Conservation (phyloP, 257 asterid species). For the Nicotiana obtusifolia region DNA sequence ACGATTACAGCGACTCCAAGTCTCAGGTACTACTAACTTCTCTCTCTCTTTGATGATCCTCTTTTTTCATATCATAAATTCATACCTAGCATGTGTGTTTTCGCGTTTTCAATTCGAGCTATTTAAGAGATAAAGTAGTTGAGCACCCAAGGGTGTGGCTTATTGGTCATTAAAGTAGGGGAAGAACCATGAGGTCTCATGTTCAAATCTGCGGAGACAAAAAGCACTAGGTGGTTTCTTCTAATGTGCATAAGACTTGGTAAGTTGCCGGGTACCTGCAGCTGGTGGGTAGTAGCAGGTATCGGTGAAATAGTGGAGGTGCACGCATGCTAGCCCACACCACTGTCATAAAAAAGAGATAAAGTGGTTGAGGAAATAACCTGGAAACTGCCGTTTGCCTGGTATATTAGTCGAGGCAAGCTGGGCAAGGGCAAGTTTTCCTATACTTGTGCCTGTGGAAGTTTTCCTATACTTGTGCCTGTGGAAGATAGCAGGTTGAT, state of each 20-base stretch:
- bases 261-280: no score
- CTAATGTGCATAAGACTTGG: no score
- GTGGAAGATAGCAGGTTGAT: no score
- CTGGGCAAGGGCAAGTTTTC: not conserved
- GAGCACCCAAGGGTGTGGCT: no score
- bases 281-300: no score
- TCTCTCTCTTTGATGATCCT: not conserved
- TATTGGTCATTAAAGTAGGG: no score
- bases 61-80: not conserved
- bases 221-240: no score
- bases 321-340: no score
- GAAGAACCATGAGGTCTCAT: no score
- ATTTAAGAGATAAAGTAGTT: not conserved
- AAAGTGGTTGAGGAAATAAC: not conserved
- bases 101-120: not conserved
- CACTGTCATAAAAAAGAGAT: not conserved
- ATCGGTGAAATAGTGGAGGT: no score
- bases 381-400: not conserved
- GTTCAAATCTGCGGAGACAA: no score
- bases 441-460: not conserved
- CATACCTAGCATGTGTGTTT: not conserved
- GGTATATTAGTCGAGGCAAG: not conserved
- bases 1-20: conserved; percentile 36
- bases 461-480: no score
- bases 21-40: conserved; percentile 27